Percentiles rank a stretch among this genome's conserved stretches.
These are phyloP conservation scores for Salix koriyanagi DNA, from an alignment of 345 rosid species.

Conservation along the genomic window DNA sequence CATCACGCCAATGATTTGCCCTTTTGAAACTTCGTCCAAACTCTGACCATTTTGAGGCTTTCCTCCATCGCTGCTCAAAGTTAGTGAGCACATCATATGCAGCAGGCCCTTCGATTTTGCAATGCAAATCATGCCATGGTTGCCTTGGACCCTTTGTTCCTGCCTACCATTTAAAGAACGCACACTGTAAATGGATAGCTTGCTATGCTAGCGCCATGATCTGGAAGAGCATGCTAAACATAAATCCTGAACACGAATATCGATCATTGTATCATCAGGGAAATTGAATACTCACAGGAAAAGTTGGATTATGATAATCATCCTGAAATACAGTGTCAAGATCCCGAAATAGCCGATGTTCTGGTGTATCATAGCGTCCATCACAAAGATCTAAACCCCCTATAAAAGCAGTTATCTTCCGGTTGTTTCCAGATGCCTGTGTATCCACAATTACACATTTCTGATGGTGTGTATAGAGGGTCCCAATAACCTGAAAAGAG, in stretches of 20 bases:
- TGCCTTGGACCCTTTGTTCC: slow-evolving; percentile 71
- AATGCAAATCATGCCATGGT: slow-evolving; percentile 92
- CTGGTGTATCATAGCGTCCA: slow-evolving; percentile 74
- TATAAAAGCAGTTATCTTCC: slow-evolving; percentile 54
- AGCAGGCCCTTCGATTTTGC: slow-evolving; percentile 92
- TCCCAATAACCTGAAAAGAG: slow-evolving; percentile 58
- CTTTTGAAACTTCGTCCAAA: slow-evolving; percentile 55
- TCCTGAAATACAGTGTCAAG: slow-evolving; percentile 45
- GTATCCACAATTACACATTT: slow-evolving; percentile 70
- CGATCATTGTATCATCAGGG: neutral
- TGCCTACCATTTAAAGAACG: slow-evolving; percentile 32
- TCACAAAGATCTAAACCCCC: slow-evolving; percentile 80
- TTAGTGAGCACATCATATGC: slow-evolving; percentile 81
- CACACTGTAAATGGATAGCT: slow-evolving; percentile 4
- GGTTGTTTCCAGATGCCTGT: slow-evolving; percentile 54
- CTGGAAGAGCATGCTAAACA: neutral
- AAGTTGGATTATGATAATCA: slow-evolving; percentile 66
- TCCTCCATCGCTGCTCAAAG: slow-evolving; percentile 92
- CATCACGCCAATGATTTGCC: slow-evolving; percentile 73
- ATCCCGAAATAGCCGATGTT: slow-evolving; percentile 54
- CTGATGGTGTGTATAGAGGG: slow-evolving; percentile 69
- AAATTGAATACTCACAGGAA: slow-evolving; percentile 51
- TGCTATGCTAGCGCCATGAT: neutral
- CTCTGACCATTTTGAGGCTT: slow-evolving; percentile 72
- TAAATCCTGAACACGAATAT: neutral